Evolutionary conservation across 306 rosid species (phyloP), one percentile per base, ranked within the genome.

Genomic region (Inga leiocalycina): DNA sequence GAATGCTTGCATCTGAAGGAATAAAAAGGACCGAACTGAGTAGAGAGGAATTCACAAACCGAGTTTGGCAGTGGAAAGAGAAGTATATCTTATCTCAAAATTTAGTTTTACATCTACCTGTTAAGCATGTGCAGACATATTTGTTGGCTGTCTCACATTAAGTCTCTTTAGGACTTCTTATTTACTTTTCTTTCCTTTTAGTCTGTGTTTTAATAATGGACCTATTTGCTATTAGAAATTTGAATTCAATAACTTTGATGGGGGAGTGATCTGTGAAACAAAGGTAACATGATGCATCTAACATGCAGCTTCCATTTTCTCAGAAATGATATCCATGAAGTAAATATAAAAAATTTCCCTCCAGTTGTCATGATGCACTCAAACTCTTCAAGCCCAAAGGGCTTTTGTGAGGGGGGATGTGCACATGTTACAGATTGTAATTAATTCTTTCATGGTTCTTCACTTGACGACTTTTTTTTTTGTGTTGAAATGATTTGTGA

Each of bases 31-130:
- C 68, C 85, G 98, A 95, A 71, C 78, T 95, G 91, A 85, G 91
- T 80, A 91, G 98, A 83, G 95, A 95, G 44, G 97, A 95, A 80
- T 95, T 95, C 86, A 88, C 92, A 77, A 89, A 82, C 44, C 88
- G 90, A 83, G 96, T 95, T 83, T 95, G 98, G 98, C 88, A 95
- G 90, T 95, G 98, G 98, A 95, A 95, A 92, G 94, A 95, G 88
- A 93, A 95, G 98, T 95, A 92, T 71, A 75, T 79, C 84, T 74
- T 84, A 3, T 49, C 77, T 54, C 54, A 84, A 69, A 54, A 30
- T 84, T 71, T 86, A 64, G 78, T 83, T 78, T 82, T 69, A 72
- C 72, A 20, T 83, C 57, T 85, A 19, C 64, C 45, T 51, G 57
- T 72, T 43, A 61, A 22, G 71, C 62, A 37, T 78, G 35, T 54